Conservation (phyloP, 169 alveolate genomes). For the Plasmodium vivax region DNA sequence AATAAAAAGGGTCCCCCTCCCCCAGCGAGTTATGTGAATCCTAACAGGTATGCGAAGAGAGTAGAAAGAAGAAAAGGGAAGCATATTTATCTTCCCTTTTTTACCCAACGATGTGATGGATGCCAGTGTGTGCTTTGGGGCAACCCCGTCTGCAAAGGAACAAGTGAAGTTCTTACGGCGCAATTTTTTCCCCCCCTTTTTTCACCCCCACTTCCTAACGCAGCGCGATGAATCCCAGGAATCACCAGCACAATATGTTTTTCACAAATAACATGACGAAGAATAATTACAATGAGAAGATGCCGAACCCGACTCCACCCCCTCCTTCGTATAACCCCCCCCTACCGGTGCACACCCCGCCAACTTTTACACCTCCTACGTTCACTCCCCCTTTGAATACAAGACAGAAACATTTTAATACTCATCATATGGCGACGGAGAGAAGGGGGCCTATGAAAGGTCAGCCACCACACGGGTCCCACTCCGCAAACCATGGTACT, state of each 20-base stretch:
- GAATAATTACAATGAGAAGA: background rate
- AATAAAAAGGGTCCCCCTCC: background rate
- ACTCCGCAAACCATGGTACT: background rate
- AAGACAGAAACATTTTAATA: background rate
- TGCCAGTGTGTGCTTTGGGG: background rate
- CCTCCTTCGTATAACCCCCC: background rate
- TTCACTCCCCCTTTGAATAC: background rate
- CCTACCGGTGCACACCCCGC: background rate
- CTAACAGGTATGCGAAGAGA: constrained; percentile 10
- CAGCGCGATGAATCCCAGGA: background rate
- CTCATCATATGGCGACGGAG: background rate
- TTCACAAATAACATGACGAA: background rate
- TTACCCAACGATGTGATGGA: background rate
- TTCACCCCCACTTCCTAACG: background rate
- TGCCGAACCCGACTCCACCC: background rate
- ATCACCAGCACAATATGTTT: background rate
- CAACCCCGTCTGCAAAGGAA: background rate
- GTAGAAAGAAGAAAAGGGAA: background rate
- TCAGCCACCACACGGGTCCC: background rate
- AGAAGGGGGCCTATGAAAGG: background rate
- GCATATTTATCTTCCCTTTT: background rate
- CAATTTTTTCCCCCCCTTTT: background rate
- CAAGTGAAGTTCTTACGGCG: no score
- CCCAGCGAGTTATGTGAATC: constrained; percentile 1
- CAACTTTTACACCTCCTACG: background rate